Percentiles rank a stretch among this genome's conserved stretches.
Conservation (phyloP, 805 yeast genomes). For the Candida tammaniensis region DNA sequence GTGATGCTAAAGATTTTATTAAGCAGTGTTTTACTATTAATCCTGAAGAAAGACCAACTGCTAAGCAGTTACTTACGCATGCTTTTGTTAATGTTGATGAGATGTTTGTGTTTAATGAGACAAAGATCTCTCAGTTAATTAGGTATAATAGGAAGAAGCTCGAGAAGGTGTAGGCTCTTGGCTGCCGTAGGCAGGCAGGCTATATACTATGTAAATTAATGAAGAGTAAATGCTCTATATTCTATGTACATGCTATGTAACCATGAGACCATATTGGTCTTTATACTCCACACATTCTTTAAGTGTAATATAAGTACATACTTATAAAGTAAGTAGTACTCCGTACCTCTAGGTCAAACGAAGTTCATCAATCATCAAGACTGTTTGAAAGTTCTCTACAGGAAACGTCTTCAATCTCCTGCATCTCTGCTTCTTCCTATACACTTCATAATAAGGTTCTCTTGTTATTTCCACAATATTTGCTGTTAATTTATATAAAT, state of each 20-base stretch:
- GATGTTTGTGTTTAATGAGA: slow-evolving; percentile 49
- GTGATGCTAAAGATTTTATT: slow-evolving; percentile 66
- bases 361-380: slow-evolving; percentile 72
- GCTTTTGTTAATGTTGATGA: slow-evolving; percentile 44
- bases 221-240: neutral
- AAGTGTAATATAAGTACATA: no score
- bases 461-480: slow-evolving; percentile 84
- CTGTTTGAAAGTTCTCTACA: slow-evolving; percentile 76
- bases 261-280: no score
- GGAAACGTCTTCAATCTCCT: slow-evolving; percentile 72
- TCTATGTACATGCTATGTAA: slow-evolving; percentile 6
- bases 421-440: slow-evolving; percentile 67
- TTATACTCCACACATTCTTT: no score
- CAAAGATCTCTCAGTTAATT: slow-evolving; percentile 56
- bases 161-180: neutral
- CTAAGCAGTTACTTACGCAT: slow-evolving; percentile 56
- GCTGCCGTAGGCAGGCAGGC: slow-evolving; percentile 1
- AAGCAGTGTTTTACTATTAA: slow-evolving; percentile 70
- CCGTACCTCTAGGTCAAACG: slow-evolving; percentile 30
- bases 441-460: slow-evolving; percentile 60
- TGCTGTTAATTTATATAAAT: slow-evolving; percentile 61
- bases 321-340: neutral
- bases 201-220: slow-evolving; percentile 4
- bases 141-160: slow-evolving; percentile 24
- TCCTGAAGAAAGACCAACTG: slow-evolving; percentile 88